Evolutionary conservation across 2,329 filamentous ascomycete genomes (phyloP), one percentile per base, ranked within the genome.

Genomic region (Aspergillus candidus): DNA sequence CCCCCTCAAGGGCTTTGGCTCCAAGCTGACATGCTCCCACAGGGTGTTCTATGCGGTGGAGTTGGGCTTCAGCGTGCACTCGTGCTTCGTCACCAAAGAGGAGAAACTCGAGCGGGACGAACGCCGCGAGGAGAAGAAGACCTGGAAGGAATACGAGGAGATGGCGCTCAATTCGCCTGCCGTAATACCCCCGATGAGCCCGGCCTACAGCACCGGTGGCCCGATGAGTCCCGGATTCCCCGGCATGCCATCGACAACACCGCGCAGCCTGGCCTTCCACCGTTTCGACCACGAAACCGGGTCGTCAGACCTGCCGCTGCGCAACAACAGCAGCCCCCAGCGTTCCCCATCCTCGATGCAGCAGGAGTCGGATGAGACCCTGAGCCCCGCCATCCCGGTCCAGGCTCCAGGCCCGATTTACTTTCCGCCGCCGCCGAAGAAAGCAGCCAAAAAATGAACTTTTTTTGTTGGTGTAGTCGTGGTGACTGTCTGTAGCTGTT

Each of bases 11-110:
- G 30, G 33, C 31, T 18, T 5, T n/a, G n/a, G n/a, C n/a, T n/a
- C n/a, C 32, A 18, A 30, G 13, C 50, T 55, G 42, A 63, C 44
- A 35, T 10, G 15, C 15, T 15, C 13, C 30, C 14, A 27, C 44
- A 80, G 77, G 35, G 52, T 67, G 6, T 64, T 80, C 32, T 80
- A 79, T 58, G 58, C 66, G 33, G 54, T 67, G 38, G 72, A 78
- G 52, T 49, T 78, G 50, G 51, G 70, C 47, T 52, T 79, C 36
- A 68, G 71, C 35, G 43, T 74, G 35, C 72, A 70, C 52, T 76
- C 72, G 34, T 69, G 72, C 51, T 67, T 74, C 52, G 60, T 66
- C 13, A 70, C 67, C 4, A 57, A 65, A 37, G 63, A 65, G 44
- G 67, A 69, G 47, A 61, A 57, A 10, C 58, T 59, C 32, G 51